Evolutionary conservation across 2,329 filamentous ascomycete genomes (phyloP).

Genomic region (Pyricularia grisea): DNA sequence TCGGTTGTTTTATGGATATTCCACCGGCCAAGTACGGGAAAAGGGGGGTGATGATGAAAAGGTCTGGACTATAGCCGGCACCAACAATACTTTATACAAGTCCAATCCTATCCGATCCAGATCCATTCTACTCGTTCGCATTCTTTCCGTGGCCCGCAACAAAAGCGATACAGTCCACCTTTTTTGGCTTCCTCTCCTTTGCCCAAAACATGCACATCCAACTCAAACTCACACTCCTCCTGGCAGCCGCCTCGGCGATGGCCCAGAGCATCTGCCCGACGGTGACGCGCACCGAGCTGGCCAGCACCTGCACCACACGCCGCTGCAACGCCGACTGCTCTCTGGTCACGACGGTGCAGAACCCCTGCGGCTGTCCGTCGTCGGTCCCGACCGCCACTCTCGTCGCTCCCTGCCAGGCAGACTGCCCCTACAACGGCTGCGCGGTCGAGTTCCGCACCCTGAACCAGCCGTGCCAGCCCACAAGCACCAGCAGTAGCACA

Average conservation of each 20-base stretch:
- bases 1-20: not conserved
- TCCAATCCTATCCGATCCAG: not conserved
- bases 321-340: slow-evolving; percentile 16
- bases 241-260: slow-evolving; percentile 8
- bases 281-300: slow-evolving; percentile 16
- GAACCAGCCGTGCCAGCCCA: slow-evolving; percentile 11
- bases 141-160: not conserved
- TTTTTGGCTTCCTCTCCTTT: not conserved
- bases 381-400: slow-evolving; percentile 18
- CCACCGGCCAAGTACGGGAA: not conserved
- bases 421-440: slow-evolving; percentile 19
- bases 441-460: slow-evolving; percentile 15
- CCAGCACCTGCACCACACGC: slow-evolving; percentile 13
- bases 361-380: slow-evolving; percentile 18
- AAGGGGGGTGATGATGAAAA: not conserved
- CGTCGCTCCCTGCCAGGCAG: slow-evolving; percentile 17
- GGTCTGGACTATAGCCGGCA: not conserved
- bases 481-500: slow-evolving; percentile 1
- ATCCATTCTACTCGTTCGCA: not conserved
- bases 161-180: not conserved
- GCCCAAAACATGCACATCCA: slow-evolving; percentile 11
- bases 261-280: slow-evolving; percentile 16
- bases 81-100: not conserved
- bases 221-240: slow-evolving; percentile 8
- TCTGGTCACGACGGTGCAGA: slow-evolving; percentile 16